phyloP scores from a whole-genome alignment of 2,329 filamentous ascomycete genomes.

The Fusarium abutilonis region DNA sequence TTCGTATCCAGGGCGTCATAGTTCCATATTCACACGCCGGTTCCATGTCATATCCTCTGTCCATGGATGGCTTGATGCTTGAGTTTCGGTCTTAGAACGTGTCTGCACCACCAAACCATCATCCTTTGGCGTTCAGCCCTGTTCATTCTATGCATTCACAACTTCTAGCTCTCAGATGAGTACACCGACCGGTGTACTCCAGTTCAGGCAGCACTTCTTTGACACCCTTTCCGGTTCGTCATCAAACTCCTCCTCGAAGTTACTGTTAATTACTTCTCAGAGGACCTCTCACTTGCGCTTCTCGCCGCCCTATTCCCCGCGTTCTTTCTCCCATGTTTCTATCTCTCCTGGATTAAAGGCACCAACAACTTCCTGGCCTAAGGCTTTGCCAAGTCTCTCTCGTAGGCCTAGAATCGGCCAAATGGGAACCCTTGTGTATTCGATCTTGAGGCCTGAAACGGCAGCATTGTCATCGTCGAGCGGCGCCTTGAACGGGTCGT shows the following conservation, averaged over 20 bases:
- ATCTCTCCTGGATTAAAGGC: slow-evolving; percentile 53
- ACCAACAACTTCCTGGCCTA: slow-evolving; percentile 63
- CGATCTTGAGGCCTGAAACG: slow-evolving; percentile 55
- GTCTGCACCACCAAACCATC: no score
- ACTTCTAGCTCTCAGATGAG: no score
- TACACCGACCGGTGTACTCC: no score
- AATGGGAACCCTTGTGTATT: slow-evolving; percentile 60
- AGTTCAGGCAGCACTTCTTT: no score
- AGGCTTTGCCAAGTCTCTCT: slow-evolving; percentile 63
- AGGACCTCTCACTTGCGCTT: slow-evolving; percentile 52
- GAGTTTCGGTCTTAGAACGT: no score
- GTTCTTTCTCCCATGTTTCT: slow-evolving; percentile 57
- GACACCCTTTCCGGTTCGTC: slow-evolving; percentile 48
- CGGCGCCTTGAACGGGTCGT: slow-evolving; percentile 57
- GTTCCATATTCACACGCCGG: no score
- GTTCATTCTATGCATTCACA: no score
- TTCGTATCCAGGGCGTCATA: no score
- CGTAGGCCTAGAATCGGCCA: slow-evolving; percentile 66
- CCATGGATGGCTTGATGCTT: no score
- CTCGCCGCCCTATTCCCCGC: slow-evolving; percentile 46
- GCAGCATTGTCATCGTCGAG: slow-evolving; percentile 38
- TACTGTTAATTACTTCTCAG: slow-evolving; percentile 53
- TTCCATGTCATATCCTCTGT: no score
- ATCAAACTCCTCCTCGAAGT: slow-evolving; percentile 53
- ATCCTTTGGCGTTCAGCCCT: no score